Evolutionary conservation across 257 asterid species (phyloP).

Genomic region (Penstemon davidsonii): DNA sequence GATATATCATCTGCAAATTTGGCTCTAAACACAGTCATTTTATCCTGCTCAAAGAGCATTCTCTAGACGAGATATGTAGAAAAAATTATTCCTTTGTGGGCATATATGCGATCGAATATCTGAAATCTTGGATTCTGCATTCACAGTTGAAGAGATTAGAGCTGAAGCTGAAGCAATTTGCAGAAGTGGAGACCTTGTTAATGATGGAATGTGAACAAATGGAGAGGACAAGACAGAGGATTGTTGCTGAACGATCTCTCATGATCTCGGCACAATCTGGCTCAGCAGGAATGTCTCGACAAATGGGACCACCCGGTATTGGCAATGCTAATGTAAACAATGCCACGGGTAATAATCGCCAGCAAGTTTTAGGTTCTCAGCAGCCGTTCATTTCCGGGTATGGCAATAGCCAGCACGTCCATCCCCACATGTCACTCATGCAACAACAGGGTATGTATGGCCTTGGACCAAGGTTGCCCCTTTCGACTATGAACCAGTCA

Average conservation of each 20-base stretch:
- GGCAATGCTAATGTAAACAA: constrained; percentile 38
- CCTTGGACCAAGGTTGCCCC: constrained; percentile 50
- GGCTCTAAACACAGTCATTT: background rate
- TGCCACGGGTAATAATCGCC: constrained; percentile 42
- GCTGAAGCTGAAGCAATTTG: constrained; percentile 71
- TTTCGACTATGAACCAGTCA: constrained; percentile 52
- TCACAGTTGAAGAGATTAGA: constrained; percentile 64
- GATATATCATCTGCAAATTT: background rate
- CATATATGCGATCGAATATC: background rate
- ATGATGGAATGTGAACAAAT: constrained; percentile 69
- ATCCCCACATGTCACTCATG: constrained; percentile 48
- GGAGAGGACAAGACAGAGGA: constrained; percentile 60
- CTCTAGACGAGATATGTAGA: background rate
- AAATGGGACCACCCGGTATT: constrained; percentile 43
- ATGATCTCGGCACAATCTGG: constrained; percentile 45
- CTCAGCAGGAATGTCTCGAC: constrained; percentile 42
- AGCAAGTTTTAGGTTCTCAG: constrained; percentile 41
- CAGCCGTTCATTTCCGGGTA: constrained; percentile 46
- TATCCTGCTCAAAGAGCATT: background rate
- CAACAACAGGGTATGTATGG: constrained; percentile 54
- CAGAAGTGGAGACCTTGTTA: constrained; percentile 61
- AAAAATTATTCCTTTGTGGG: background rate
- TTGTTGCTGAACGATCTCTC: constrained; percentile 43
- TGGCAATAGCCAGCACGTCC: constrained; percentile 46
- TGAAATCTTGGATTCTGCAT: constrained; percentile 10